Evolutionary conservation across 768 basidiomycete species (phyloP), one percentile per base, ranked within the genome.

Genomic region (Epithele typhae): DNA sequence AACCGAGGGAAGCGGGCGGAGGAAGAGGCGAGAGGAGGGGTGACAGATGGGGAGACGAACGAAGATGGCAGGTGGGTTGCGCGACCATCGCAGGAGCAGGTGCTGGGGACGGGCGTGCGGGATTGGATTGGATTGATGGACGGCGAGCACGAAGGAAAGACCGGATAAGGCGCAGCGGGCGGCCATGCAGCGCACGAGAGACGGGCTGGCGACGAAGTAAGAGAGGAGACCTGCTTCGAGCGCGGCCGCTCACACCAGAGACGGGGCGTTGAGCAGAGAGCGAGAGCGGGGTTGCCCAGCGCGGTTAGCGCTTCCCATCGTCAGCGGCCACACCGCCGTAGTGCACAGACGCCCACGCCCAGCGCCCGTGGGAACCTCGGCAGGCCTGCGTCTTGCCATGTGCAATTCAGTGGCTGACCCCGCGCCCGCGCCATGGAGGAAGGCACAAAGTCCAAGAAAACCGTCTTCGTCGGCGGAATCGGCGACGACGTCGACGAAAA

Each of bases 371-470:
- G 35, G 55, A 55, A 55, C 37, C 34, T 49, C 50, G 45, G 44
- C 49, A 44, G 37, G 43, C 46, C 25, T 42, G 24, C 22, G 17
- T 45, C 33, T 43, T 46, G 48, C 48, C 48, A 46, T 50, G 44
- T 50, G n/a, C n/a, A n/a, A n/a, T n/a, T 43, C 6, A 37, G 30
- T 12, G 34, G 9, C 30, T 33, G 40, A 49, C 41, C 51, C 40
- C 44, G 48, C 39, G 37, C 40, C 30, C 27, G 35, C 32, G 33
- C 36, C 27, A 89, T 89, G 85, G 87, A 91, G 65, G 84, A 89
- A 67, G 89, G 88, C 49, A 77, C 84, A 19, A 87, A 82, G 66
- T 68, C 79, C n/a, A 92, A 91, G 65, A 88, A 86, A 67, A 92
- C 91, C 27, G 65, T 93, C 42, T 92, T 88, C 63, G 74, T 92